Evolutionary conservation across 495 filamentous ascomycete species (phyloP), one percentile per base, ranked within the genome.

Genomic region (Halenospora varia): DNA sequence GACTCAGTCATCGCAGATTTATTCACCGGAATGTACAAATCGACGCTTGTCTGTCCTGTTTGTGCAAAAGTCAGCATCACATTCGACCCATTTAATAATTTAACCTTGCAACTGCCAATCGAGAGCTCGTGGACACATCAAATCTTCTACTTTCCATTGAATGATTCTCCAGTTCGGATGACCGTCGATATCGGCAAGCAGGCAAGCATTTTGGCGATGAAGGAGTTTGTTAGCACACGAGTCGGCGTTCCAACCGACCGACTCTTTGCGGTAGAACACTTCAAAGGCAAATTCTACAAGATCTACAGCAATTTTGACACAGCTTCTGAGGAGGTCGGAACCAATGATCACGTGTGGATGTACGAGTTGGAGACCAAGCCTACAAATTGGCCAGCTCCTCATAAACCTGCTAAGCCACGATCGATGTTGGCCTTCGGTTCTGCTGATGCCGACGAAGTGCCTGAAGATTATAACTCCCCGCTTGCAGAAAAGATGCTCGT

Each of bases 11-110:
- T 96, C 60, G 91, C 88, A 26, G 94, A 98, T 66, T 77, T 98
- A 3, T 97, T 98, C 68, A 92, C 89, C 46, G 94, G 94, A 51
- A 90, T 97, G 77, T 98, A 97, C 78, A 96, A 97, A 75, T 97
- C 93, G 24, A 97, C 93, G 3, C 80, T 98, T 42, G 83, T 91
- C 56, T 98, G 94, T 68, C 95, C 93, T 1, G 82, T 75, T 9
- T 98, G 94, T 67, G 80, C 87, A 55, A 98, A 98, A 75, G 87
- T 96, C 72, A 96, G 91, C 78, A 96, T 98, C 60, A 98, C 94
- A 3, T 97, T 98, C 62, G 94, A 98, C 73, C 94, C 94, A 1
- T 98, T 96, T 79, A 97, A 89, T 74, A 94, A 91, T 56, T 71
- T 97, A 25, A 96, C 95, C 0, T 74, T 98, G 22, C 95, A 94